Evolutionary conservation across 208 protist genomes (phyloP), one percentile per base, ranked within the genome.

Genomic region (Acanthamoeba rhysodes): DNA sequence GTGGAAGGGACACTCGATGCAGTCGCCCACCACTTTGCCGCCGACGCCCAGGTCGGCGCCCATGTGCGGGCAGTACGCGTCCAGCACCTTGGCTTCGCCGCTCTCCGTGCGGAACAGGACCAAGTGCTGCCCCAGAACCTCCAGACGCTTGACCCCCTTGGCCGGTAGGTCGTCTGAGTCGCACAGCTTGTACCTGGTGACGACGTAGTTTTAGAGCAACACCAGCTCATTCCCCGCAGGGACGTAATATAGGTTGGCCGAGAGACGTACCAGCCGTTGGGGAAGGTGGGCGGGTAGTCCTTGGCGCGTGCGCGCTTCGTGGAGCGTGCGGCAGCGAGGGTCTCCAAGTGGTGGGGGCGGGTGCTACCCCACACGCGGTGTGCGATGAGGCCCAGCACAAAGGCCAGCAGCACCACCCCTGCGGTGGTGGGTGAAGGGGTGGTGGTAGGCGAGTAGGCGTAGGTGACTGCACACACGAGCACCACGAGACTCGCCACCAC

Each of bases 1-100:
- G 76, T 95, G 93, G 57, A 95, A 95, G 18, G 93, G 93, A 22
- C 93, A 95, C 76, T 95, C 93, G 76, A 95, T 64, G 64, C 76
- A 91, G 76, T 85, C 59, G 34, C 93, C 93, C 16, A 91, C 78
- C 12, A 95, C 93, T 12, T 34, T 14, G 18, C 93, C 45, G 80
- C 93, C 93, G 64, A 92, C 66, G 8, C 55, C 93, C 70, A 95
- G 7, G 80, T 95, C 53, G 10, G 93, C 93, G 20, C 93, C 93
- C 66, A 95, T 34, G 76, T 95, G 93, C 32, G 93, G 93, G 45
- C 93, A 95, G 57, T 91, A 91, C 2, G 93, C 93, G 41, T 95
- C 93, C 7, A 91, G 45, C 22, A 88, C 80, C 80, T 88, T 88
- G 45, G 93, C 93, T 20, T 82, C 64, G 53, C 93, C 93, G 2